phyloP scores from a whole-genome alignment of 2,329 filamentous ascomycete species.

The Sarocladiaceae sp. region DNA sequence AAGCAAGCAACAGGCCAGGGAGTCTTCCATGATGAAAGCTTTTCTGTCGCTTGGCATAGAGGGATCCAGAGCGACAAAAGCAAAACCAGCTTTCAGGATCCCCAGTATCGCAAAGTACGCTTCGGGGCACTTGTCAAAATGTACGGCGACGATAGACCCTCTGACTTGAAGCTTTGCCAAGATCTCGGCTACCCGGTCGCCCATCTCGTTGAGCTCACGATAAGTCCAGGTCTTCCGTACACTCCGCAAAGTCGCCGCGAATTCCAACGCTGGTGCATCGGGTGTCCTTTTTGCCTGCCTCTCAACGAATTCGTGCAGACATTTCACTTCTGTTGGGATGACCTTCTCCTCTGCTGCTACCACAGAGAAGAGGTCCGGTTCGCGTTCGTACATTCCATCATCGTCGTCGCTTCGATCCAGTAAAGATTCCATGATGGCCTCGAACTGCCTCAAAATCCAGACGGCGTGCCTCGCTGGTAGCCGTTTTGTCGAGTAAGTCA shows the following conservation, averaged over 20 bases:
- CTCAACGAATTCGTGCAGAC: constrained; percentile 78
- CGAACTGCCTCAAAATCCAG: constrained; percentile 65
- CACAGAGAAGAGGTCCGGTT: constrained; percentile 52
- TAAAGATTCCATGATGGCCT: constrained; percentile 56
- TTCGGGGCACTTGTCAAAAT: constrained; percentile 79
- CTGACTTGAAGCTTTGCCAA: constrained; percentile 43
- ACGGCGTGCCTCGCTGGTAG: constrained; percentile 63
- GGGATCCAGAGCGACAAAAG: constrained; percentile 75
- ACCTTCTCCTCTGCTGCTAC: constrained; percentile 51
- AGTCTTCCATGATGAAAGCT: constrained; percentile 71
- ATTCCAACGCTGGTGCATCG: constrained; percentile 64
- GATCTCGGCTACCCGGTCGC: constrained; percentile 66
- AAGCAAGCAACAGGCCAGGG: constrained; percentile 56
- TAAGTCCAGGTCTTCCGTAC: constrained; percentile 64
- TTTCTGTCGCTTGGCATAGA: constrained; percentile 67
- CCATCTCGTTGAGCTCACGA: constrained; percentile 59
- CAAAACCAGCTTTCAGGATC: constrained; percentile 74
- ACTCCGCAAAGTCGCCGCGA: constrained; percentile 49
- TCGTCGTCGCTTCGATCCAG: constrained; percentile 41
- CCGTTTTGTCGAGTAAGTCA: constrained; percentile 60
- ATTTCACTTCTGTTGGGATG: constrained; percentile 49
- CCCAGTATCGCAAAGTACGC: constrained; percentile 78
- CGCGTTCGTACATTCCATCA: constrained; percentile 27
- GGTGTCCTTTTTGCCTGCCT: constrained; percentile 49
- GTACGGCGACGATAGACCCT: constrained; percentile 64